Evolutionary conservation across 2,329 filamentous ascomycete species (phyloP).

Genomic region (Mollisiaceae sp.): DNA sequence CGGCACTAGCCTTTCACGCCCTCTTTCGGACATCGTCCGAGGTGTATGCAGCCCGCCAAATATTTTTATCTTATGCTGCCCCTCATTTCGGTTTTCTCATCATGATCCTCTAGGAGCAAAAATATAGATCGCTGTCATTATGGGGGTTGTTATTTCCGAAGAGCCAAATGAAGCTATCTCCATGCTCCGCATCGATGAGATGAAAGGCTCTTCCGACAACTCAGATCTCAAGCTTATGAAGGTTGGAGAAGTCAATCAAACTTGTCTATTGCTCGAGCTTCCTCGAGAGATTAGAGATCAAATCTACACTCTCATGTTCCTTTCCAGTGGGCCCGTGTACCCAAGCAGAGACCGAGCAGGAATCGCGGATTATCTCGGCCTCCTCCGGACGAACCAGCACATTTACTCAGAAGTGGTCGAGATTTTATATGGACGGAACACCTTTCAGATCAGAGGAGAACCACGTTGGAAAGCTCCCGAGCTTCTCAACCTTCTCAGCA

Average conservation of each 20-base stretch:
- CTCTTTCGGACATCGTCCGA: background rate
- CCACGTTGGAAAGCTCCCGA: constrained; percentile 25
- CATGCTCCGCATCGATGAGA: background rate
- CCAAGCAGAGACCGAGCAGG: constrained; percentile 26
- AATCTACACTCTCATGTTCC: constrained; percentile 29
- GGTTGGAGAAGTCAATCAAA: constrained; percentile 13
- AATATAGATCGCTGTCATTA: background rate
- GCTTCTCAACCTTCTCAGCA: constrained; percentile 27
- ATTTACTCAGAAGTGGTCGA: constrained; percentile 28
- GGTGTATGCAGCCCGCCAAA: background rate
- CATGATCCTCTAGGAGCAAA: background rate
- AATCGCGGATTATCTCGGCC: constrained; percentile 20
- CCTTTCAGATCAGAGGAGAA: constrained; percentile 28
- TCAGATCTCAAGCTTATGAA: constrained; percentile 10
- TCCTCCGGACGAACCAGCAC: constrained; percentile 28
- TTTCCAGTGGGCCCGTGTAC: constrained; percentile 22
- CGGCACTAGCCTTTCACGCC: background rate
- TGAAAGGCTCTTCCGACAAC: background rate
- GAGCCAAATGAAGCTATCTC: background rate
- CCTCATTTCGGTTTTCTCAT: background rate
- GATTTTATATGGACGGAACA: constrained; percentile 29
- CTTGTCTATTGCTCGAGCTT: constrained; percentile 18
- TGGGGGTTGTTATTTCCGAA: background rate
- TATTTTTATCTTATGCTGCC: background rate
- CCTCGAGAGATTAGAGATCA: constrained; percentile 31